Conservation (phyloP, 305 asterid genomes). For the Ajuga reptans region DNA sequence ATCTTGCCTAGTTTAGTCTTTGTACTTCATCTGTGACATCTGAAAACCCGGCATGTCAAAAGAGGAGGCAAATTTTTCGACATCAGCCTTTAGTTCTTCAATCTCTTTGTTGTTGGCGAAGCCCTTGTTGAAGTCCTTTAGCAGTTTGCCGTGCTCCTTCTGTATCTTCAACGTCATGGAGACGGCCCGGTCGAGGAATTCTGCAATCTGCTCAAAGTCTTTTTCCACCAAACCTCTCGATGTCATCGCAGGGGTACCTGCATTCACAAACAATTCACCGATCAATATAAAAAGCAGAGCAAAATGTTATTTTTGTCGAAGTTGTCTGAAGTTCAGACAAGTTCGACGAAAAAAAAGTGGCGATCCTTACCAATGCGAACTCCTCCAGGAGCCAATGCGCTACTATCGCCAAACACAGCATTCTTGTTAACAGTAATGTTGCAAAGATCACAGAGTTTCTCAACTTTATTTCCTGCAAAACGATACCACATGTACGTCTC, state of each 20-base stretch:
- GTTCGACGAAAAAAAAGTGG: too few species aligned
- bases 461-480: slow-evolving; percentile 83
- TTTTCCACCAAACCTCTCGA: slow-evolving; percentile 90
- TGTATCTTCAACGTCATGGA: slow-evolving; percentile 69
- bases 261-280: neutral
- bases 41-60: slow-evolving; percentile 94
- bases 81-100: slow-evolving; percentile 79
- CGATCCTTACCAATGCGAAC: slow-evolving; percentile 76
- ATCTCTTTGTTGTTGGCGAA: slow-evolving; percentile 72
- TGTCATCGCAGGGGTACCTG: slow-evolving; percentile 97
- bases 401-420: slow-evolving; percentile 95
- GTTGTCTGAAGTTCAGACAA: too few species aligned
- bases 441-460: slow-evolving; percentile 92
- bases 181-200: slow-evolving; percentile 82
- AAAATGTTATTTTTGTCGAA: too few species aligned
- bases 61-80: slow-evolving; percentile 59
- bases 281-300: neutral
- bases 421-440: slow-evolving; percentile 94
- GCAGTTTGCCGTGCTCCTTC: slow-evolving; percentile 77
- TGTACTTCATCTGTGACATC: slow-evolving; percentile 80
- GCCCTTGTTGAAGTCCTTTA: slow-evolving; percentile 89
- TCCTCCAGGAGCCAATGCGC: slow-evolving; percentile 98
- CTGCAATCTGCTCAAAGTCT: slow-evolving; percentile 90
- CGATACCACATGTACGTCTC: neutral
- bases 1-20: slow-evolving; percentile 30